Conservation (phyloP, 2,329 filamentous ascomycete genomes). For the Diaporthe vaccinii region DNA sequence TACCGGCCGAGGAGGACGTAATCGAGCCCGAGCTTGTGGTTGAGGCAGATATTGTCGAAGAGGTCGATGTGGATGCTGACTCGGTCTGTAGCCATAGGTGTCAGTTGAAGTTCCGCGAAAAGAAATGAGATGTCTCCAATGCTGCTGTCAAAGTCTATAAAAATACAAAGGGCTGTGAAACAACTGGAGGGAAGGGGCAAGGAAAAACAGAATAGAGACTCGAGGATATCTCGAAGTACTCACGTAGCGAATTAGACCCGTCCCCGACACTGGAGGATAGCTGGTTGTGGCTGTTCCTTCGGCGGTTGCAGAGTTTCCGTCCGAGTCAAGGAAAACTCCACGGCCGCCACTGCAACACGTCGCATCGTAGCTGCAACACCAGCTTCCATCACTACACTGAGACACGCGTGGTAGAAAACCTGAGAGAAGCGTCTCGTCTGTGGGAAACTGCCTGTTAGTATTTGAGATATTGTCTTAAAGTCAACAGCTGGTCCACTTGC, state of each 20-base stretch:
- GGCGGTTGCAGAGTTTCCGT: not conserved
- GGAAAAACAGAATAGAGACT: not conserved
- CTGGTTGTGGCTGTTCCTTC: not conserved
- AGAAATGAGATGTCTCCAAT: too few species aligned
- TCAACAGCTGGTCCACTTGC: not conserved
- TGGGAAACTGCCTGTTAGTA: not conserved
- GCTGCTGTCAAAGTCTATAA: not conserved
- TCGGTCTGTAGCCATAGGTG: not conserved
- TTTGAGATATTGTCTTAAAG: not conserved
- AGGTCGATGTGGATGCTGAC: not conserved
- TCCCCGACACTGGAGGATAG: not conserved
- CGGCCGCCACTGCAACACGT: not conserved
- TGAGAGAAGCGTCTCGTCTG: not conserved
- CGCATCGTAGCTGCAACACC: conserved; percentile 1
- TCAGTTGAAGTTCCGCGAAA: not conserved
- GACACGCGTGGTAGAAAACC: not conserved
- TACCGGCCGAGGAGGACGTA: not conserved
- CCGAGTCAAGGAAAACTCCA: conserved; percentile 1
- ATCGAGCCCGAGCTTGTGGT: not conserved
- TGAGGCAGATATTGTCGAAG: not conserved
- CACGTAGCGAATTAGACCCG: not conserved
- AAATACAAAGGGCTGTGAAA: not conserved
- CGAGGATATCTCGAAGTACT: not conserved
- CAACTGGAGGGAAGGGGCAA: not conserved
- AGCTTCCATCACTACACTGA: conserved; percentile 10